Conservation (phyloP, 768 basidiomycete species). For the Hebeloma cylindrosporum region DNA sequence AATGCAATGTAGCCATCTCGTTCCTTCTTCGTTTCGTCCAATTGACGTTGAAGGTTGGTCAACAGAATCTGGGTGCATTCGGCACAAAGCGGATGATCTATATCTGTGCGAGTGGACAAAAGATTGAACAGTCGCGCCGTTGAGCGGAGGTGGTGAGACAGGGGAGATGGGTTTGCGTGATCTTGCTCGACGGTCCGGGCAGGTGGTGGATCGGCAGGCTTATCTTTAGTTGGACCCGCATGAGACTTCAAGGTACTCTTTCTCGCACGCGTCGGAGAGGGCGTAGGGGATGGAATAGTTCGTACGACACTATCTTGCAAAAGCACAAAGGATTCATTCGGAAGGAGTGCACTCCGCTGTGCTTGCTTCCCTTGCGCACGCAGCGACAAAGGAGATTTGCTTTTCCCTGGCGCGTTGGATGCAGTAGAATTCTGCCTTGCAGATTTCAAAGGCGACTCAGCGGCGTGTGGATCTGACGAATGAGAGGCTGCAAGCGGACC, state of each 20-base stretch:
- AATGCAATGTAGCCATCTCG: conserved; percentile 92
- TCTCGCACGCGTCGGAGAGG: conserved; percentile 39
- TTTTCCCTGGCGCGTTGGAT: conserved; percentile 28
- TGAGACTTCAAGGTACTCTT: conserved; percentile 41
- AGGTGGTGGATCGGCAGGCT: conserved; percentile 24
- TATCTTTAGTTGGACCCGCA: conserved; percentile 26
- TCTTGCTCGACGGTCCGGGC: conserved; percentile 46
- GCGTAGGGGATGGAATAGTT: conserved; percentile 59
- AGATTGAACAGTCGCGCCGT: conserved; percentile 74
- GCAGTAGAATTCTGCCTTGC: conserved; percentile 61
- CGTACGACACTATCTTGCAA: conserved; percentile 81
- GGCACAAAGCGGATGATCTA: conserved; percentile 92
- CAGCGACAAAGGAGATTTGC: conserved; percentile 48
- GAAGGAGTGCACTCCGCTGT: conserved; percentile 51
- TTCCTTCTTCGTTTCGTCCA: conserved; percentile 90
- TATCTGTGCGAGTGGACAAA: conserved; percentile 71
- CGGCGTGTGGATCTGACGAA: conserved; percentile 40
- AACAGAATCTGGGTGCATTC: conserved; percentile 90
- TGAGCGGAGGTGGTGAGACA: conserved; percentile 77
- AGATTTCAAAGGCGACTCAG: conserved; percentile 52
- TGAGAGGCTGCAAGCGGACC: conserved; percentile 25
- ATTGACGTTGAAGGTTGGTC: conserved; percentile 68
- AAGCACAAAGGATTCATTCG: conserved; percentile 90
- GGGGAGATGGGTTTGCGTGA: conserved; percentile 65
- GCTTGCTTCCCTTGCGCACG: conserved; percentile 63